Base-by-base conservation (phyloP, 2,329 filamentous ascomycete genomes). In the Talaromyces sp. region DNA sequence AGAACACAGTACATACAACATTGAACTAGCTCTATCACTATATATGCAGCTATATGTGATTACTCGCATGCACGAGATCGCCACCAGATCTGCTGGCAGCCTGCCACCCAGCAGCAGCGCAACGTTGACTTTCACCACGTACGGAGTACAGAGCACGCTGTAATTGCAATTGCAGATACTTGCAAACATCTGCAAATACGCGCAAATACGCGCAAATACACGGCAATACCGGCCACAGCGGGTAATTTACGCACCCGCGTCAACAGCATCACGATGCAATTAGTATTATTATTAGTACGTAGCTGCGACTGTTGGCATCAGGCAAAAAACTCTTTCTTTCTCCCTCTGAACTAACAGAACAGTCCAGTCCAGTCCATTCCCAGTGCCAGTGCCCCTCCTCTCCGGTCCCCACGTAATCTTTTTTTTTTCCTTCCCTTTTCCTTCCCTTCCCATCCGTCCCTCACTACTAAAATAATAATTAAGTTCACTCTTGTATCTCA, bases 321-420 rank as follows among this genome's bases (percentile, higher is more conserved):
- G 32, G 32, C 32, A 35, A 35, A 35, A 35, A 38, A 38, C 35
- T 38, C 35, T 38, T 17, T 38, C 35, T 38, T 12, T 14, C 1
- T 12, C 11, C 32, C 14, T 14, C 11, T 35, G 32, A 35, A 35
- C 12, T 12, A 14, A 14, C 32, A 3, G 12, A 32, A 3, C 7
- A 38, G 8, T 8, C 35, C 17, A 8, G 35, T 14, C 5, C 31
- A 14, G 32, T 35, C 32, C 32, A 35, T 10, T 32, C 3, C 32
- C 32, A 35, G 32, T 14, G 12, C 32, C 35, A 8, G 35, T 3
- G 14, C 35, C 35, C 17, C 35, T 50, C 19, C 51, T 27, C 58
- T 38, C 56, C 26, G 12, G 46, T 60, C 61, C 60, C 62, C 62
- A 63, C 57, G 56, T 63, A 63, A 59, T 59, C 60, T 51, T 55